Base-by-base conservation (phyloP, 129 eudicot genomes). In the Deinandra increscens region DNA sequence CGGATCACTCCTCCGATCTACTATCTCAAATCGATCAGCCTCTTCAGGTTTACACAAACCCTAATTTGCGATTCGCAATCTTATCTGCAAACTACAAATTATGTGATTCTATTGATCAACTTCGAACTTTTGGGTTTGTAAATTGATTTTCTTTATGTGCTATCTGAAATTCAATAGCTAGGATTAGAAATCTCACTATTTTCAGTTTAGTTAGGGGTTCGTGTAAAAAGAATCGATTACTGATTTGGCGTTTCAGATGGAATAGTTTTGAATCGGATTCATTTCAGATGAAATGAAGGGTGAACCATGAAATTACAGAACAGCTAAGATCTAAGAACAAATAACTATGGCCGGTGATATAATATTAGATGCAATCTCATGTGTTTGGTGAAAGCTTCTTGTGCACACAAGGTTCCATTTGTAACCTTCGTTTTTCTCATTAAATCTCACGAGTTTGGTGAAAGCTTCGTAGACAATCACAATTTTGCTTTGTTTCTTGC, bases 11-110 rank as follows among this genome's bases (percentile, higher is more conserved):
- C 60, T 69, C 91, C 17, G 98, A 91, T 91, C 98, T 91, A 36
- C 98, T 91, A 62, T 91, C 98, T 72, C 98, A 91, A 88, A 82
- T 91, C 45, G 98, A 91, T 67, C 98, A 91, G 75, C 98, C 98
- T 77, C 96, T 91, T 46, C 94, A 91, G 96, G 98, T 88, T 54
- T 12, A 38, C 46, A 0, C 23, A 17, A 74, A n/a, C 37, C 56
- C 56, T 66, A 38, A 38, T 26, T 39, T 34, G 0, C 13, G 37
- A 7, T 26, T 39, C 33, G 0, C 13, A 53, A 7, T 44, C 33
- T 31, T 49, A 1, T 44, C 12, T 59, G 26, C 13, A 42, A 10
- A 44, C 5, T 45, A 6, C 64, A 7, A 17, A 22, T 50, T 22
- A n/a, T 6, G 14, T 54, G 9, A 23, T 42, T 31, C 45, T 20